Base-by-base conservation (phyloP, 2,329 filamentous ascomycete genomes). In the Claviceps sp. region DNA sequence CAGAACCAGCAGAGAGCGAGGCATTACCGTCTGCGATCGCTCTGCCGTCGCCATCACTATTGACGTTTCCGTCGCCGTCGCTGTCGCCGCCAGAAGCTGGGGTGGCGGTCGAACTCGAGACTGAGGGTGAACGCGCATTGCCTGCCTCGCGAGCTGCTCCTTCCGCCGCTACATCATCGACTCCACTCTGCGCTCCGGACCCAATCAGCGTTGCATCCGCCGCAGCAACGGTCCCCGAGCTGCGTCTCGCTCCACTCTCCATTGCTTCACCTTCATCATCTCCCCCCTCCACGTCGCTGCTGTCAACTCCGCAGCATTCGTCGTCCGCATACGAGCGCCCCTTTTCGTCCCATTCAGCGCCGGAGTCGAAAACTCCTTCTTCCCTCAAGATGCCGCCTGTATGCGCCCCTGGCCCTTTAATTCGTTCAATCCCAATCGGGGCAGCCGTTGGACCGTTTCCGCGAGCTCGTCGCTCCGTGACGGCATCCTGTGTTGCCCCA, bases 331-430 rank as follows among this genome's bases (percentile, higher is more conserved):
- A 56, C 52, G 54, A 59, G 56, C 61, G 55, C 55, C 59, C 60
- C 52, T 53, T 62, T 51, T 58, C 58, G 42, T 43, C 56, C 43
- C 58, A 59, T 50, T 59, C 58, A 56, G 59, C 61, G 51, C 57
- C 58, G 48, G 58, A 61, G 56, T 52, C 59, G 56, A 56, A 59
- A 53, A 57, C 61, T 50, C 56, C 57, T 56, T 55, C 60, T 55
- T 56, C 60, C 59, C 62, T 65, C 70, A 75, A 69, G 60, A 79
- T 79, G 76, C 71, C 76, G 70, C 70, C 76, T 62, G 76, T 79
- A 75, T 70, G 75, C 57, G 52, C 56, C 20, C 18, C 40, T 24
- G 8, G 9, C 16, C 9, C 3, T 41, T 20, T 5, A 20, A 20
- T 8, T 18, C 46, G 30, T 46, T 48, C 50, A 44, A 41, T 37